Evolutionary conservation across 176 grass and related monocot genomes (phyloP), one percentile per base, ranked within the genome.

Genomic region (Oryza meridionalis): DNA sequence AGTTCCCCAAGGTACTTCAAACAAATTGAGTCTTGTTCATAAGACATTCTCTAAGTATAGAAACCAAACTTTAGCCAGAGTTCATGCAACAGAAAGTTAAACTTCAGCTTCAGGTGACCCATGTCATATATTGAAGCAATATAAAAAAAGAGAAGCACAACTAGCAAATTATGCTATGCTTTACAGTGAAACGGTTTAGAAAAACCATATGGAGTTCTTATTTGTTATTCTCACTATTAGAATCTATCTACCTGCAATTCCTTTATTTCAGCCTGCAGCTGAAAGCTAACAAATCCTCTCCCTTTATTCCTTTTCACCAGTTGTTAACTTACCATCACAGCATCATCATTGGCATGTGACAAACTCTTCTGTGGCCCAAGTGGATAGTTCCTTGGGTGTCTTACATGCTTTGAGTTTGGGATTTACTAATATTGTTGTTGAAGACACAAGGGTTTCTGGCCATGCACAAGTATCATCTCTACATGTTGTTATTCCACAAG

Each of bases 391-490:
- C 73, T 84, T 91, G 81, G 96, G 93, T 68, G 83, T 72, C 64
- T 86, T 83, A 75, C 82, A 77, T 87, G 79, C 91, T 26, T 83
- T 93, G 78, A 86, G 63, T 90, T 83, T 98, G 43, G 96, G 96
- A 68, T 84, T 82, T 72, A 91, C 91, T 43, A 72, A 95, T 77
- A 74, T 98, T 65, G 53, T 98, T 87, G 93, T 98, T 75, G 87
- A 98, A 90, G 93, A 98, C 29, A 82, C 82, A 85, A 92, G 96
- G 84, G 82, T 98, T 86, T 90, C 87, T 83, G 91, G 91, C 84
- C 96, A 98, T 85, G 67, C 88, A 74, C 96, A 95, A 88, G 85
- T 90, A 77, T 95, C 93, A 44, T 84, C 93, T 88, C 58, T 98
- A 67, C 93, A 95, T 81, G 91, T 98, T 85, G 96, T 98, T 86